These are phyloP conservation scores for Talaromyces sp. DNA, from an alignment of 2,329 filamentous ascomycete genomes.

Conservation along the genomic window DNA sequence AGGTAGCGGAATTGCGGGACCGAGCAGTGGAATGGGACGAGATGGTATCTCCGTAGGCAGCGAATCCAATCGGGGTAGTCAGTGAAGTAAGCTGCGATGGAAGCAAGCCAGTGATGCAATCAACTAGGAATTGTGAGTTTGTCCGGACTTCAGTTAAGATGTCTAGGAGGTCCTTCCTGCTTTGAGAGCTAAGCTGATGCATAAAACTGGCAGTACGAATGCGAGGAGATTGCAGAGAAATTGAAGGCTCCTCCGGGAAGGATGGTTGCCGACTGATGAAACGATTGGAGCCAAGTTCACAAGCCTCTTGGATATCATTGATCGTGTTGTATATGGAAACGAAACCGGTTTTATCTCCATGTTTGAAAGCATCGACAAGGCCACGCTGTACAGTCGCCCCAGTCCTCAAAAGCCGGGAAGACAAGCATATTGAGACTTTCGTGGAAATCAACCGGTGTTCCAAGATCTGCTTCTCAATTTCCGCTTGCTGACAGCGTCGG, in stretches of 20 bases:
- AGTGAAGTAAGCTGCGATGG: constrained; percentile 73
- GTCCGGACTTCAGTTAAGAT: constrained; percentile 80
- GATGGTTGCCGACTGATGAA: constrained; percentile 35
- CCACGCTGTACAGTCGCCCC: constrained; percentile 42
- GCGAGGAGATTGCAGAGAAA: constrained; percentile 37
- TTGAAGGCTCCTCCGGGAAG: constrained; percentile 28
- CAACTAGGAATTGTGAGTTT: constrained; percentile 82
- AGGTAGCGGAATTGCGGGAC: constrained; percentile 48
- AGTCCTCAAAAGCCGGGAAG: constrained; percentile 41
- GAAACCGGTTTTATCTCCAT: constrained; percentile 45
- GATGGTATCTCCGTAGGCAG: constrained; percentile 80
- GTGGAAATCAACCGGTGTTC: constrained; percentile 40
- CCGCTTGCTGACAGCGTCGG: constrained; percentile 42
- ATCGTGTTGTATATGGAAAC: constrained; percentile 43
- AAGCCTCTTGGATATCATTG: constrained; percentile 43
- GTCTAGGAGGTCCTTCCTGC: constrained; percentile 69
- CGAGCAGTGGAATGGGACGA: constrained; percentile 60
- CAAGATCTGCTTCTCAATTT: constrained; percentile 38
- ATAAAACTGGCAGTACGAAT: constrained; percentile 38
- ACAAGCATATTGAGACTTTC: constrained; percentile 43
- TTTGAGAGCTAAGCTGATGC: constrained; percentile 68
- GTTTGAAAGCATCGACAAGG: constrained; percentile 44
- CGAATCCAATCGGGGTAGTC: constrained; percentile 70
- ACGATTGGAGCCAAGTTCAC: constrained; percentile 33
- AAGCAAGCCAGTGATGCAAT: constrained; percentile 71